Percentiles rank a stretch among this genome's conserved stretches.
phyloP scores from a whole-genome alignment of 1,284 basidiomycete genomes.

The Trichosporon inkin region DNA sequence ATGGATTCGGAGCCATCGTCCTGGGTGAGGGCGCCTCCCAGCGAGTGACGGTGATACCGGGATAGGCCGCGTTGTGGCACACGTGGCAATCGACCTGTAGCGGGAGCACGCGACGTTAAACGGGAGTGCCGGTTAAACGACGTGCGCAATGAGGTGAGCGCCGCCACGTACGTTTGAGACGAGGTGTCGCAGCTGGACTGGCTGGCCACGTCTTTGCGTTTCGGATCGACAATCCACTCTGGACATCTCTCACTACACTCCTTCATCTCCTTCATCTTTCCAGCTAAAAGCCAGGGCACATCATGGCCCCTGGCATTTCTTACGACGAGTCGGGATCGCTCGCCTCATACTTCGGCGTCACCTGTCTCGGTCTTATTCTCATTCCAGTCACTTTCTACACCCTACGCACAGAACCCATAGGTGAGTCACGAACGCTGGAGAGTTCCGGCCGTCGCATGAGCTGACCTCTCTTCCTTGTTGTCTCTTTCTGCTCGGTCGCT shows the following conservation, averaged over 20 bases:
- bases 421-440: conserved; percentile 46
- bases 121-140: background rate
- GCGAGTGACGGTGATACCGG: conserved; percentile 3
- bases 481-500: background rate
- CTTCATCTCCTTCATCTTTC: conserved; percentile 1
- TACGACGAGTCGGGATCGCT: conserved; percentile 87
- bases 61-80: background rate
- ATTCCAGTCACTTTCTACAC: conserved; percentile 66
- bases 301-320: conserved; percentile 48
- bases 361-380: conserved; percentile 74
- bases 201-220: conserved; percentile 7
- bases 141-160: conserved; percentile 3
- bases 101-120: too few relatives aligned
- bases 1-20: conserved; percentile 8
- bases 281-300: conserved; percentile 15
- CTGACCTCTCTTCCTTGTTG: background rate
- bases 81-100: background rate
- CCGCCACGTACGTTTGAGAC: conserved; percentile 8
- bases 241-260: conserved; percentile 1
- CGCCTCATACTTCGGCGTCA: conserved; percentile 83
- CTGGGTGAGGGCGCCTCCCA: background rate
- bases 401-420: conserved; percentile 35
- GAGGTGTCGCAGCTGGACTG: conserved; percentile 3
- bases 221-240: conserved; percentile 7
- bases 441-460: background rate